Evolutionary conservation across 139 green algal species (phyloP).

Genomic region (Picochlorum sp.): DNA sequence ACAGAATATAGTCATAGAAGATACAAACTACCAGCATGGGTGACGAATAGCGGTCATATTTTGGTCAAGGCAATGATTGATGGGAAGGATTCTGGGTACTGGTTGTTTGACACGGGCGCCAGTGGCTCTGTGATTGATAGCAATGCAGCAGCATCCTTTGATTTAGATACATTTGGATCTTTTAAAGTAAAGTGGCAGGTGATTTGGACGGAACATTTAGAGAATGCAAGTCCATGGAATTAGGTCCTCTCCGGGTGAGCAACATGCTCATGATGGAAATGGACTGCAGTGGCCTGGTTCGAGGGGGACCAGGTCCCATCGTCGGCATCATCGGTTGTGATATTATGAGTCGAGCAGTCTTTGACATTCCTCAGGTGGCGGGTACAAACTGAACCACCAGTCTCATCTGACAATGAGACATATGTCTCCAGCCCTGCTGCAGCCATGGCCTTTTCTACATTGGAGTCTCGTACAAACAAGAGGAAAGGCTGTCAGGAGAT

Average conservation of each 20-base stretch:
- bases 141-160: slow-evolving; percentile 19
- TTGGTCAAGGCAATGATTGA: slow-evolving; percentile 28
- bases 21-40: slow-evolving; percentile 18
- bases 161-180: slow-evolving; percentile 24
- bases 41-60: slow-evolving; percentile 32
- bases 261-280: slow-evolving; percentile 31
- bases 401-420: background rate
- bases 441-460: slow-evolving; percentile 12
- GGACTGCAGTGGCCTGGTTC: slow-evolving; percentile 18
- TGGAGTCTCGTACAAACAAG: background rate
- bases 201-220: slow-evolving; percentile 21
- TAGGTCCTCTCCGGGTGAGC: slow-evolving; percentile 20
- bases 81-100: slow-evolving; percentile 20
- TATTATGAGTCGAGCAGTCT: slow-evolving; percentile 27
- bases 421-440: slow-evolving; percentile 15
- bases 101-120: slow-evolving; percentile 36
- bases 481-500: background rate
- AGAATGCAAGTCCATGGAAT: slow-evolving; percentile 10
- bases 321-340: slow-evolving; percentile 40
- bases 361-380: slow-evolving; percentile 22
- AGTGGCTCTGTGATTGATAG: slow-evolving; percentile 34
- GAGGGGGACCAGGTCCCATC: slow-evolving; percentile 17
- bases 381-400: background rate
- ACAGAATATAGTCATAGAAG: background rate
- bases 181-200: slow-evolving; percentile 28